These are phyloP conservation scores for Botrytis fabae DNA, from an alignment of 2,329 filamentous ascomycete genomes.

Conservation along the genomic window DNA sequence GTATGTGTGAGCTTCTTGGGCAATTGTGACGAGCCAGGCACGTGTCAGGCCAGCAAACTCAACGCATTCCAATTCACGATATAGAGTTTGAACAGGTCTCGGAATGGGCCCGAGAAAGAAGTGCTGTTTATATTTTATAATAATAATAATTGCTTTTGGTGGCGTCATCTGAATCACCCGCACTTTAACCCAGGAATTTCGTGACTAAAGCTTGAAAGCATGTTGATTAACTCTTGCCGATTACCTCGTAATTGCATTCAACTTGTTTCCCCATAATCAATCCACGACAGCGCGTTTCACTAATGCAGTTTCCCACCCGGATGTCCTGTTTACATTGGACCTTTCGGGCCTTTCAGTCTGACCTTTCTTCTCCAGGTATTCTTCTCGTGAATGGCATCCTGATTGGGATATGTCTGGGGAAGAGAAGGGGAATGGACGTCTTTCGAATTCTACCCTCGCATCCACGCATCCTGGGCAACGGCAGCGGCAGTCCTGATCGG, in stretches of 20 bases:
- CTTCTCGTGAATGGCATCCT: background rate
- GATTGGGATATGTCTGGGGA: background rate
- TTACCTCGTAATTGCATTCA: background rate
- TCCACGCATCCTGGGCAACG: background rate
- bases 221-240: background rate
- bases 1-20: background rate
- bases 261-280: background rate
- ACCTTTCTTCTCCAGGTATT: conserved; percentile 3
- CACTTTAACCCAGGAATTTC: background rate
- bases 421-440: background rate
- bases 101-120: background rate
- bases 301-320: background rate
- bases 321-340: background rate
- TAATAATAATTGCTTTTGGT: background rate
- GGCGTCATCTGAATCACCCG: background rate
- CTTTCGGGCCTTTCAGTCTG: background rate
- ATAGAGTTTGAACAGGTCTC: background rate
- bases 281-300: background rate
- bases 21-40: background rate
- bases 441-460: background rate
- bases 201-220: background rate
- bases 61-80: background rate
- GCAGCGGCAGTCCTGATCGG: background rate
- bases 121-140: background rate
- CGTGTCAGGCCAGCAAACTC: background rate